These are phyloP conservation scores for Mortierella claussenii DNA, from an alignment of 192 early-diverging fungal species.

Conservation along the genomic window DNA sequence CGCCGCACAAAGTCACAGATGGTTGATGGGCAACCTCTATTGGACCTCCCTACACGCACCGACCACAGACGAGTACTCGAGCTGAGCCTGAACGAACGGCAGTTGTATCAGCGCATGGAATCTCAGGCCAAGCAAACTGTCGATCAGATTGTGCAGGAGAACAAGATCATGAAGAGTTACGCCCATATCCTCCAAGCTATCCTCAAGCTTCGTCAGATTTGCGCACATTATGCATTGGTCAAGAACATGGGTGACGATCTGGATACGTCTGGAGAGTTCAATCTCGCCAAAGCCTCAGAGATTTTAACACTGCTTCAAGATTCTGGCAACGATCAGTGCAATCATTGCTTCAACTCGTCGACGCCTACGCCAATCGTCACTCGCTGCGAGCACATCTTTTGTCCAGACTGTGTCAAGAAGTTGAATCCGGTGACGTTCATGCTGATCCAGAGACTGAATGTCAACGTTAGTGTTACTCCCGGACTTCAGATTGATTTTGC, in stretches of 20 bases:
- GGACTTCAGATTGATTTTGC: conserved; percentile 34
- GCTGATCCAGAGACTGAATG: conserved; percentile 29
- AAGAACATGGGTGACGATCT: conserved; percentile 37
- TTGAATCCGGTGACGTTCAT: conserved; percentile 33
- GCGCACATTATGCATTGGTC: conserved; percentile 50
- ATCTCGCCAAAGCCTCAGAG: conserved; percentile 26
- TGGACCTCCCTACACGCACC: conserved; percentile 78
- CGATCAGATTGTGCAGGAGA: conserved; percentile 61
- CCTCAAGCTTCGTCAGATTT: conserved; percentile 55
- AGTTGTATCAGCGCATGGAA: conserved; percentile 77
- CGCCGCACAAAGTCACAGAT: conserved; percentile 90
- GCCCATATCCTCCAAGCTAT: conserved; percentile 70
- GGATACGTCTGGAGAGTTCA: conserved; percentile 28
- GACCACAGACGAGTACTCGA: conserved; percentile 69
- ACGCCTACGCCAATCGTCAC: conserved; percentile 35
- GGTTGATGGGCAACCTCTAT: conserved; percentile 77
- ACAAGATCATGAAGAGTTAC: conserved; percentile 76
- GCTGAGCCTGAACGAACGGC: conserved; percentile 70
- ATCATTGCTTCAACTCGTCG: conserved; percentile 34
- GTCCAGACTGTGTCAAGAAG: conserved; percentile 53
- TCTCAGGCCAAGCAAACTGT: conserved; percentile 70
- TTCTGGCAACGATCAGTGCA: conserved; percentile 53
- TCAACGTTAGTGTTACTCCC: conserved; percentile 23
- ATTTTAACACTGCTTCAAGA: conserved; percentile 44
- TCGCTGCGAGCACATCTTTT: conserved; percentile 54